Evolutionary conservation across 108 stramenopile genomes (phyloP).

Genomic region (Pseudonitzschia multistriata): DNA sequence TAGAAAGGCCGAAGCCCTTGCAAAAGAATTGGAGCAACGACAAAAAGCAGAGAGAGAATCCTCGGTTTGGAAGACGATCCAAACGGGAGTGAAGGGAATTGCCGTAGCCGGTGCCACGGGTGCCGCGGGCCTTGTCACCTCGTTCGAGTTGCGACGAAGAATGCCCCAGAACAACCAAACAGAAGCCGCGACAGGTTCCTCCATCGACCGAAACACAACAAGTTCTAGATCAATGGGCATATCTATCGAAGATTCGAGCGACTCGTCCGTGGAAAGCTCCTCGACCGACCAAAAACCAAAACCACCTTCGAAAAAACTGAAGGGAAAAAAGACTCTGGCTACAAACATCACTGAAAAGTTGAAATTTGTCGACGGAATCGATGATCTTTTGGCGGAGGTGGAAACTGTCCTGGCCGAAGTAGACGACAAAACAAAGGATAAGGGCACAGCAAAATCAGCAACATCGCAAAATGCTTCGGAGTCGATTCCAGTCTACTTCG

Average conservation of each 20-base stretch:
- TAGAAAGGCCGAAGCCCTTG: background rate
- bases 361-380: constrained; percentile 7
- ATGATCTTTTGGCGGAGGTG: background rate
- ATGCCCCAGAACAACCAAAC: background rate
- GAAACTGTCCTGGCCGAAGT: constrained; percentile 7
- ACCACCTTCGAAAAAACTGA: background rate
- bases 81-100: constrained; percentile 4
- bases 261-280: background rate
- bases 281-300: background rate
- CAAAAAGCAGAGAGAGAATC: background rate
- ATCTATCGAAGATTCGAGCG: background rate
- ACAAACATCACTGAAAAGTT: background rate
- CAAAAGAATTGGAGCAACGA: constrained; percentile 3
- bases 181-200: no score
- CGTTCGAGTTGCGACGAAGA: constrained; percentile 11
- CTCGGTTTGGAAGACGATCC: constrained; percentile 1
- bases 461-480: background rate
- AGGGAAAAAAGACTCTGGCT: background rate
- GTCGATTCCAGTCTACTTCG: background rate
- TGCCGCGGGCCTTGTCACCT: background rate
- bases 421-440: background rate
- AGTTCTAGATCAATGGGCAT: background rate
- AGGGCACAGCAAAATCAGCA: background rate
- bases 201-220: background rate
- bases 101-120: background rate